phyloP scores from a whole-genome alignment of 805 yeast species.

The Kodamaea kakaduensis region DNA sequence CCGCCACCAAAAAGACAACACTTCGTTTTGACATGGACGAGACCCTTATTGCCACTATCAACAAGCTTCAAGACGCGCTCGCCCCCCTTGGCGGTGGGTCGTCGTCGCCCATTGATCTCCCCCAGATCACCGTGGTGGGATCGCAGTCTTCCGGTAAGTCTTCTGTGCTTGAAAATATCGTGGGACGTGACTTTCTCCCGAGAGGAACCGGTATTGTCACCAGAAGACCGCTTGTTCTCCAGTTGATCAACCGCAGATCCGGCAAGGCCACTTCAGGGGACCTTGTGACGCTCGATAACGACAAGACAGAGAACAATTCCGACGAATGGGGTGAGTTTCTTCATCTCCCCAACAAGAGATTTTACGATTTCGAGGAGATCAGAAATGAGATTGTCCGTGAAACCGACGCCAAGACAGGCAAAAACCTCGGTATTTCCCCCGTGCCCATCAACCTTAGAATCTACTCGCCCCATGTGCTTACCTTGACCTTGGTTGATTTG shows the following conservation, averaged over 20 bases:
- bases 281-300: slow-evolving; percentile 39
- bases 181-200: slow-evolving; percentile 87
- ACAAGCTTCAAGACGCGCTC: slow-evolving; percentile 78
- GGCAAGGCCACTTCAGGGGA: slow-evolving; percentile 24
- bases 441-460: slow-evolving; percentile 91
- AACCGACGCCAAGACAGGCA: slow-evolving; percentile 79
- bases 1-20: slow-evolving; percentile 7
- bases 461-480: slow-evolving; percentile 89
- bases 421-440: slow-evolving; percentile 83
- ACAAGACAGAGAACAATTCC: slow-evolving; percentile 61
- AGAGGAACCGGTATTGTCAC: slow-evolving; percentile 93
- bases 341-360: slow-evolving; percentile 84
- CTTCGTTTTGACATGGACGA: slow-evolving; percentile 55
- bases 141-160: slow-evolving; percentile 89
- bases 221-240: slow-evolving; percentile 80
- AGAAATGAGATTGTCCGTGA: slow-evolving; percentile 88
- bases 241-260: slow-evolving; percentile 68
- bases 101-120: slow-evolving; percentile 85
- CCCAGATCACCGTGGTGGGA: slow-evolving; percentile 94
- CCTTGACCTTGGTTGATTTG: slow-evolving; percentile 90
- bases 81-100: slow-evolving; percentile 59
- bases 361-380: slow-evolving; percentile 83
- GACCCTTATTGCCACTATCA: slow-evolving; percentile 70
- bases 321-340: slow-evolving; percentile 98
- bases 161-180: slow-evolving; percentile 85